Evolutionary conservation across 139 green algal genomes (phyloP), one percentile per base, ranked within the genome.

Genomic region (Volvox africanus): DNA sequence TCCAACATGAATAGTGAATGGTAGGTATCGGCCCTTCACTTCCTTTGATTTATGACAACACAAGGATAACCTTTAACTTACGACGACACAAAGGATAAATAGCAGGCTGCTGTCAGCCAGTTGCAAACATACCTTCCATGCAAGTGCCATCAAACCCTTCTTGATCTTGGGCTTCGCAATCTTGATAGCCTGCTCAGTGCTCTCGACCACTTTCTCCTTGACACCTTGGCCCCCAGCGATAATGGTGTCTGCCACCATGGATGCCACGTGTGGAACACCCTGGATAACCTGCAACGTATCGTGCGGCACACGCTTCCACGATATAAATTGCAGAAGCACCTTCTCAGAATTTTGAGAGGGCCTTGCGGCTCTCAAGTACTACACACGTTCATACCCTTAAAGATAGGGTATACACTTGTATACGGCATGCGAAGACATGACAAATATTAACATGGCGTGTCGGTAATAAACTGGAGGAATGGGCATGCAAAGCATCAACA

Each of bases 101-200:
- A 20, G 1, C 33, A 24, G 75, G 37, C 5, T 9, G 5, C 44
- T 9, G 9, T 9, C 44, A 55, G 44, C 44, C 9, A 55, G 5
- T 55, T 9, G 9, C 44, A 62, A 18, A 28, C 86, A 1, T 24
- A 90, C 86, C 86, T 76, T 61, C 86, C 86, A 90, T 22, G 86
- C 86, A 11, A 90, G 32, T 5, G 44, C 30, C 32, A 30, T 86
- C 0, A 91, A 28, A 61, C 61, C 32, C 71, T 69, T 24, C 35
- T 79, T 67, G 76, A 90, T 84, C 86, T 90, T 90, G 30, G 86
- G 86, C 86, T 90, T 90, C 13, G 86, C 86, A 21, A 30, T 61
- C 6, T 33, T 32, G n/a, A 90, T 76, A 3, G 79, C 86, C 50
- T 28, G 30, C 50, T 76, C 86, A 2, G 86, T 76, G 73, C 86